Base-by-base conservation (phyloP, 768 basidiomycete species). In the Psilocybe azurescens region DNA sequence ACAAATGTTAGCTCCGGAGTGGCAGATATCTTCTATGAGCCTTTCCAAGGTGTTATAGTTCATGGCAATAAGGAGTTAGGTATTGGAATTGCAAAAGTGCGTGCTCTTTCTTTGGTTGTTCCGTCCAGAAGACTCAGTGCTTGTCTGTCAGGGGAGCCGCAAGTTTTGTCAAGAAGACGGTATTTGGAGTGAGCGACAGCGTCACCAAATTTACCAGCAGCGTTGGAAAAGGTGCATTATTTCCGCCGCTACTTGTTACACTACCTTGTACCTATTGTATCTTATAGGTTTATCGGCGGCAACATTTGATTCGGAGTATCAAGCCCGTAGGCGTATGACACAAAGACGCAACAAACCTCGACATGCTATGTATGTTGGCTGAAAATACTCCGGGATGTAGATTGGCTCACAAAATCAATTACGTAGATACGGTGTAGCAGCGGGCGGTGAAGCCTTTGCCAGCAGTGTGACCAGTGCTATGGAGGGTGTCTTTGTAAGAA, bases 171-270 rank as follows among this genome's bases (percentile, higher is more conserved):
- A 99, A 99, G 81, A 99, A 99, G 79, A 97, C 97, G 0, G 93
- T 99, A 6, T 99, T 99, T 69, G 97, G 97, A 39, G 73, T 99
- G 47, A 92, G 93, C 36, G 97, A 99, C 70, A 97, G 94, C 72
- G 81, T 99, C 72, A 96, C 96, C n/a, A 99, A 98, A 75, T 90
- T 99, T 70, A 99, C 97, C 1, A 94, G 95, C 65, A 97, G 95
- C 73, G 88, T 99, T 63, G 94, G 97, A 47, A 99, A 99, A 83
- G 95, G 95, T 92, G 48, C 6, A 48, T 36, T 10, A 2, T 10
- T 13, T 53, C 24, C 24, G 0, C 24, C 24, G 48, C 10, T 48
- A 24, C 47, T 28, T 9, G 13, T 10, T 10, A 32, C 4, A 49
- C 28, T 16, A n/a, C 39, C 47, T 49, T 56, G 47, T 24, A 18